A percentile compares a stretch with the other conserved stretches of the same genome.
Evolutionary conservation across 2,329 filamentous ascomycete genomes (phyloP).

Genomic region (Alternaria sp.): DNA sequence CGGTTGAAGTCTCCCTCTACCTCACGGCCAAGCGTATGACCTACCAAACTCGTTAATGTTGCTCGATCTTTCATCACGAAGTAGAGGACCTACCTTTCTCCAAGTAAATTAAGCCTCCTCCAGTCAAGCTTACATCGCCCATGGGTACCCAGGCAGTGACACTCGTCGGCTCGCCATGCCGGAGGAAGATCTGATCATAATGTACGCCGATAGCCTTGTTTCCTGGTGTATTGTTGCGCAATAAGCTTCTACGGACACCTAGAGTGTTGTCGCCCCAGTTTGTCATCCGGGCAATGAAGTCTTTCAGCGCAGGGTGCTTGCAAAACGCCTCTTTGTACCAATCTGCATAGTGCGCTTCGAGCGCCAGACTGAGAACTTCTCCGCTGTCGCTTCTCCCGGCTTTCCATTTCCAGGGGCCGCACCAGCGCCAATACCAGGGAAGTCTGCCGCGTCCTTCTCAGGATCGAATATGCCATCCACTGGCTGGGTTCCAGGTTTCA

Average conservation of each 20-base stretch:
- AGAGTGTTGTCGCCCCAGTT: conserved; percentile 60
- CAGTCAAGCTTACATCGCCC: conserved; percentile 60
- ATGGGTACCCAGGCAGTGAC: conserved; percentile 66
- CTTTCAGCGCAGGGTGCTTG: conserved; percentile 58
- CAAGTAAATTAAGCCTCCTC: conserved; percentile 66
- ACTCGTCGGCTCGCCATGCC: conserved; percentile 61
- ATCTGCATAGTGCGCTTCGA: conserved; percentile 58
- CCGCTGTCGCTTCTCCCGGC: conserved; percentile 52
- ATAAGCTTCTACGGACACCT: conserved; percentile 56
- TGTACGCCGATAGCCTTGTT: conserved; percentile 67
- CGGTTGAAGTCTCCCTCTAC: conserved; percentile 59
- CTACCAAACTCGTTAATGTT: conserved; percentile 20
- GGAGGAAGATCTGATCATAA: conserved; percentile 66
- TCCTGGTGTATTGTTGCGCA: conserved; percentile 64
- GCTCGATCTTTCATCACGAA: too few relatives aligned
- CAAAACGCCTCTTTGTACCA: conserved; percentile 61
- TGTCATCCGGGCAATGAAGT: conserved; percentile 60
- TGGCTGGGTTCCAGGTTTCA: conserved; percentile 60
- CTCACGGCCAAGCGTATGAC: conserved; percentile 56
- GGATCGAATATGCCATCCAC: conserved; percentile 63
- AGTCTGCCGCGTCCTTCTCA: conserved; percentile 52
- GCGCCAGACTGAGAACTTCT: conserved; percentile 57
- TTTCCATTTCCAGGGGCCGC: conserved; percentile 53
- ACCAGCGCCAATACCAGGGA: conserved; percentile 63
- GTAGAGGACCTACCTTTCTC: conserved; percentile 51